Evolutionary conservation across 805 yeast genomes (phyloP), one percentile per base, ranked within the genome.

Genomic region (Wickerhamiella kurtzmanii): DNA sequence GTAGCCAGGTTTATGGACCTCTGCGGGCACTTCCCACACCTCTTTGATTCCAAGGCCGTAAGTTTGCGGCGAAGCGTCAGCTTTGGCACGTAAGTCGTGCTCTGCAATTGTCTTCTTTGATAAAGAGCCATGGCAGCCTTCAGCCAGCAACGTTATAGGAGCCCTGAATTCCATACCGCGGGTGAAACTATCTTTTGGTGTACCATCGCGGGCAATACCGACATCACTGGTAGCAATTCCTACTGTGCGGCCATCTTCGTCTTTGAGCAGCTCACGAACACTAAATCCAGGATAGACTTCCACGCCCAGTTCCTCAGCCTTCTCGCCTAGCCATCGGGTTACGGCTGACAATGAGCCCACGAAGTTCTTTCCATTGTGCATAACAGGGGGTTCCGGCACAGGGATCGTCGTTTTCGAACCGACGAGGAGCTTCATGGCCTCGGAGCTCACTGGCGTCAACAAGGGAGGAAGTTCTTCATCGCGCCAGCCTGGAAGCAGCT

Each of bases 91-190:
- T 50, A 92, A 67, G 39, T 79, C 70, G 64, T 66, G 89, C 56
- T 79, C 76, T 46, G 72, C 67, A 45, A 89, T 80, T 0, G 77
- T 80, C 60, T 82, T 75, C 61, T 92, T 89, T 11, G 88, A 72
- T 46, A 92, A 68, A 1, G 96, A 87, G 0, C 98, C 98, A 64
- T 88, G 97, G 61, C 98, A 92, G n/a, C 98, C 98, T 66, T 92
- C 98, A 3, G 95, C 95, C 28, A 92, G 72, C 16, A 92, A 82
- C 0, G 96, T 88, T 50, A 80, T 71, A 56, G 92, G 76, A 3
- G 98, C 85, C 56, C 81, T 92, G 64, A 92, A 92, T 64, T 86
- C 97, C 96, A 92, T 84, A 21, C 98, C 98, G 53, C 95, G 74
- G 64, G 92, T 96, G 64, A 85, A 92, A n/a, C 76, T 70, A 53